Conservation (phyloP, 164 flowering plant genomes). For the Taxillus chinensis region DNA sequence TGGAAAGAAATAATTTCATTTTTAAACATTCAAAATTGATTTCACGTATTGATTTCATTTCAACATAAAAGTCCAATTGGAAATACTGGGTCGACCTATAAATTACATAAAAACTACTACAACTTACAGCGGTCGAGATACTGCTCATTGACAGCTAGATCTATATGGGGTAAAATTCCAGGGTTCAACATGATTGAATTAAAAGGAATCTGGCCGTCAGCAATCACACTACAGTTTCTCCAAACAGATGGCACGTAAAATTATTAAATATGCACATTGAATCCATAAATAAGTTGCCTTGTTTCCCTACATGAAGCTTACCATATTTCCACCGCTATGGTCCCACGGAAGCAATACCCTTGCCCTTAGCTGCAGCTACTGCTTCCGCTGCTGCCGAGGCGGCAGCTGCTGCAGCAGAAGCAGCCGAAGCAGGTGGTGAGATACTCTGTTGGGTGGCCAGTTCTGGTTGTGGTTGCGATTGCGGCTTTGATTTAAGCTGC, state of each 20-base stretch:
- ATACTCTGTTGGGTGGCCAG: constrained; percentile 25
- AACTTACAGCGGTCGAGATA: no score
- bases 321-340: constrained; percentile 25
- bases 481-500: constrained; percentile 39
- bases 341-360: constrained; percentile 79
- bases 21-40: no score
- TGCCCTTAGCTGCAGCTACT: constrained; percentile 58
- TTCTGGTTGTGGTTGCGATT: constrained; percentile 26
- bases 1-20: no score
- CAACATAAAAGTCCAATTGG: no score
- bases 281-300: not conserved
- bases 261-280: constrained; percentile 29
- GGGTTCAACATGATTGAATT: not conserved
- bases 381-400: constrained; percentile 71
- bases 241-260: not conserved
- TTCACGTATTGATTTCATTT: no score
- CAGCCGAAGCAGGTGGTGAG: constrained; percentile 52
- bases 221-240: constrained; percentile 7
- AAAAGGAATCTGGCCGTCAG: constrained; percentile 5
- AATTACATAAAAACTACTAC: no score
- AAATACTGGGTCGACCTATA: no score
- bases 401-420: constrained; percentile 65
- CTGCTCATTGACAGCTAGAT: no score
- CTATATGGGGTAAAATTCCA: no score
- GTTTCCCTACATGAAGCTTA: constrained; percentile 6